phyloP scores from a whole-genome alignment of 805 yeast species.

The Myxozyma geophila region DNA sequence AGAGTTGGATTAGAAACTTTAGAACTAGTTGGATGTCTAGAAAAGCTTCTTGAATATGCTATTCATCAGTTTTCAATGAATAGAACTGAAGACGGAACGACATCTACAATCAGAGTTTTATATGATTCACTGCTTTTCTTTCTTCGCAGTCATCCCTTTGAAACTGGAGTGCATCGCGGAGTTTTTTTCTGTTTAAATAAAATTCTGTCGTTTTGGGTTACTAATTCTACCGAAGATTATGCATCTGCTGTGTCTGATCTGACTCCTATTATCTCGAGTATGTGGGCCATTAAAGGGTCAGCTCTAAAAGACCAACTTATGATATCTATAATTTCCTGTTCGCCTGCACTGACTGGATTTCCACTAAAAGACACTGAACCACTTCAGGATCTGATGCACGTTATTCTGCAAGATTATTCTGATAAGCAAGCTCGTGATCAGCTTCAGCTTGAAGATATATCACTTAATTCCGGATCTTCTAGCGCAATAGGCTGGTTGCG shows the following conservation, averaged over 20 bases:
- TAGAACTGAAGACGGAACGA: background rate
- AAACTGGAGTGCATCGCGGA: slow-evolving; percentile 21
- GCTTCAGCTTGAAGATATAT: slow-evolving; percentile 24
- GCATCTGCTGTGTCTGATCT: slow-evolving; percentile 1
- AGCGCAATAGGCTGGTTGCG: slow-evolving; percentile 8
- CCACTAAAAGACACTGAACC: slow-evolving; percentile 7
- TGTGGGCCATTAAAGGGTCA: slow-evolving; percentile 18
- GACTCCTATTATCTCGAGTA: slow-evolving; percentile 5
- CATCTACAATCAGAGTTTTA: background rate
- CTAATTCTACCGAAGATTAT: slow-evolving; percentile 8
- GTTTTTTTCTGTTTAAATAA: slow-evolving; percentile 16
- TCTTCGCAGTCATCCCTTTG: slow-evolving; percentile 11
- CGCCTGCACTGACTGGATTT: slow-evolving; percentile 15
- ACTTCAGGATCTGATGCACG: slow-evolving; percentile 3
- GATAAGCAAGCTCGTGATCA: slow-evolving; percentile 17
- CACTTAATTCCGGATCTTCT: background rate
- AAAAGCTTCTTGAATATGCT: slow-evolving; percentile 15
- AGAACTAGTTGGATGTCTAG: slow-evolving; percentile 43
- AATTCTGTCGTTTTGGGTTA: slow-evolving; percentile 4
- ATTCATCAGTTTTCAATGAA: slow-evolving; percentile 4
- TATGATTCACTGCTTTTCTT: slow-evolving; percentile 10
- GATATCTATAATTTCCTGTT: slow-evolving; percentile 9
- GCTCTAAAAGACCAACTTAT: slow-evolving; percentile 25
- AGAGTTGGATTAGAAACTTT: slow-evolving; percentile 42
- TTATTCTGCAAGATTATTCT: slow-evolving; percentile 19